These are phyloP conservation scores for Pulveroboletus sp. DNA, from an alignment of 768 basidiomycete species.

Conservation along the genomic window DNA sequence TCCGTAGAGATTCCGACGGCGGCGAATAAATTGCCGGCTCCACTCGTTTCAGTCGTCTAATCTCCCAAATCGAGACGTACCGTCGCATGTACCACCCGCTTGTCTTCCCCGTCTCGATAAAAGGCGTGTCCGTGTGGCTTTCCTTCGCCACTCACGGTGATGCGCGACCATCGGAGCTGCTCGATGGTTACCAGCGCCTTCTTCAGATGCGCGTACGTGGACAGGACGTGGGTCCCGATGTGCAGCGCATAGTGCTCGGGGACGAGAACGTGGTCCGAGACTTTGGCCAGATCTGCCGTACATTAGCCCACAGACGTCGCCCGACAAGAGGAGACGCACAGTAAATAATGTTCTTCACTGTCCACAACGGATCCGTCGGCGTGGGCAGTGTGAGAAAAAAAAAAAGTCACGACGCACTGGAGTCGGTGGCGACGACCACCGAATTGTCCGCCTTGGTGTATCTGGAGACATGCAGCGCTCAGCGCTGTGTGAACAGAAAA, in stretches of 20 bases:
- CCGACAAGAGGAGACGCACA: slow-evolving; percentile 34
- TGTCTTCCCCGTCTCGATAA: slow-evolving; percentile 88
- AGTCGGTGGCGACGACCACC: slow-evolving; percentile 88
- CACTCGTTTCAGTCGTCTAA: slow-evolving; percentile 15
- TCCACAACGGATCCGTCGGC: neutral
- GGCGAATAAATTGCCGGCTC: slow-evolving; percentile 18
- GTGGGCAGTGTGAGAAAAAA: neutral
- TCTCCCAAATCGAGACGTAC: slow-evolving; percentile 33
- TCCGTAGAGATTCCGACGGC: slow-evolving; percentile 14
- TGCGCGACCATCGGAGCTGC: slow-evolving; percentile 82
- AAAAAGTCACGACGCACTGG: slow-evolving; percentile 49
- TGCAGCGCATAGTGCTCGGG: slow-evolving; percentile 89
- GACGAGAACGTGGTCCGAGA: slow-evolving; percentile 80
- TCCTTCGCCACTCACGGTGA: slow-evolving; percentile 46
- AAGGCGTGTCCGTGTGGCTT: slow-evolving; percentile 77
- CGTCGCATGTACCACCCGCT: slow-evolving; percentile 61
- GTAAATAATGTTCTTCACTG: slow-evolving; percentile 70
- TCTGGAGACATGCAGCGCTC: slow-evolving; percentile 35
- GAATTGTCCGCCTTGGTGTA: slow-evolving; percentile 90
- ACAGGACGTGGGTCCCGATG: slow-evolving; percentile 78
- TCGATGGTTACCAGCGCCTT: slow-evolving; percentile 72
- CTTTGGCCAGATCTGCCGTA: slow-evolving; percentile 73
- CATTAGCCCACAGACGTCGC: neutral
- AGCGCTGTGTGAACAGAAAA: neutral
- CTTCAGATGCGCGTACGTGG: slow-evolving; percentile 73